phyloP scores from a whole-genome alignment of 805 yeast genomes.

The Kuraishia capsulata region DNA sequence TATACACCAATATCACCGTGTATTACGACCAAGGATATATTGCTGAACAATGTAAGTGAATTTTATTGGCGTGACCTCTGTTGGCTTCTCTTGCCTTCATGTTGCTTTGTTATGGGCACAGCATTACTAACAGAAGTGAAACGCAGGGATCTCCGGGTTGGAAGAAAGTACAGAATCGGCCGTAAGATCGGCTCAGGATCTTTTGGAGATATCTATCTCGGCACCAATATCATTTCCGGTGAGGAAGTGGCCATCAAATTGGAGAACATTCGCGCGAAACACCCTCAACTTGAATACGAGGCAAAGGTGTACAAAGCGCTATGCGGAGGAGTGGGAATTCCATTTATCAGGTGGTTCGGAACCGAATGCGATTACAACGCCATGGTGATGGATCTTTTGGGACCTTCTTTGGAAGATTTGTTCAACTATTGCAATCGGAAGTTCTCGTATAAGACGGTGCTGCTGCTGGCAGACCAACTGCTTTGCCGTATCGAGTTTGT shows the following conservation, averaged over 20 bases:
- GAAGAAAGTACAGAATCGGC: conserved; percentile 89
- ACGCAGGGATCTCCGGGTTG: conserved; percentile 80
- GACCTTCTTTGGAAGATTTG: conserved; percentile 91
- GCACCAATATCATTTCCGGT: conserved; percentile 89
- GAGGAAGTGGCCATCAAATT: conserved; percentile 97
- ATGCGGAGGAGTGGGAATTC: conserved; percentile 96
- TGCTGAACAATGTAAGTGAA: no score
- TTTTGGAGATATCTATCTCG: conserved; percentile 92
- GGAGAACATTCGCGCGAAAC: conserved; percentile 84
- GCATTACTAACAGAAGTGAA: no score
- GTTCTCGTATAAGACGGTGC: conserved; percentile 87
- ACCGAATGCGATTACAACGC: conserved; percentile 95
- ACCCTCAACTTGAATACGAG: conserved; percentile 95
- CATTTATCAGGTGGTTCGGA: conserved; percentile 95
- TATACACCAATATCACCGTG: no score
- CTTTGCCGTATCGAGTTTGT: conserved; percentile 90
- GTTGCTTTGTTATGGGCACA: no score
- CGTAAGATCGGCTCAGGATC: conserved; percentile 96
- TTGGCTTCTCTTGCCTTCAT: no score
- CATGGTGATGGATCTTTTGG: conserved; percentile 91
- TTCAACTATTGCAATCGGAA: conserved; percentile 94
- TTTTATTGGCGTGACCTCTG: no score
- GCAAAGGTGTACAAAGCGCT: conserved; percentile 91
- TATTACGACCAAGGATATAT: no score
- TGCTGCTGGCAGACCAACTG: conserved; percentile 88